Base-by-base conservation (phyloP, 2,329 filamentous ascomycete genomes). In the Hymenoscyphus albidus region DNA sequence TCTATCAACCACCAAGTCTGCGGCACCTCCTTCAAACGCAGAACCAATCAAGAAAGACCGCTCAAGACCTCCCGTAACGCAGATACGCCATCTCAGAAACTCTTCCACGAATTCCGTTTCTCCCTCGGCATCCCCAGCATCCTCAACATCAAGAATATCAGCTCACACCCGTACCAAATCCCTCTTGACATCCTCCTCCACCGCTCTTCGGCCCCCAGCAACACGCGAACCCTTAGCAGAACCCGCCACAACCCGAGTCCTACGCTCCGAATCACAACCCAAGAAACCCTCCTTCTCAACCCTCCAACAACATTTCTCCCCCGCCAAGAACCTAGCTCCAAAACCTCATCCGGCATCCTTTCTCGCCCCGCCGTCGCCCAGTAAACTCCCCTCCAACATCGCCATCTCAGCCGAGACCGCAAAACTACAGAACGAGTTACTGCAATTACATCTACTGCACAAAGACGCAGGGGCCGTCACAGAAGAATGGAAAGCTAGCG, bases 291-390 rank as follows among this genome's bases (percentile, higher is more conserved):
- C 70, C 12, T 89, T 89, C 75, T 84, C 80, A 58, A 88, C 83
- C 0, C 81, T 85, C 48, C 87, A 90, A 69, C 87, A 90, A 69
- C 86, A 89, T 76, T 89, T 85, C 77, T 88, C 85, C 35, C 88
- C 88, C 0, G 83, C 84, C 56, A 89, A 89, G 71, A 80, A 79
- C 3, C 77, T 80, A 9, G 81, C 83, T 0, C 85, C 87, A 0
- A 90, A 90, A 66, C 85, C 87, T 5, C 78, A 85, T n/a, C 84
- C 84, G 0, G 78, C 85, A 14, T 79, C 81, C 51, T 82, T 80
- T 75, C 81, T 88, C 56, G 84, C 83, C 18, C 84, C 86, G 0
- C 83, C 86, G 0, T 85, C 85, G 2, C 86, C 87, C 0, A 85
- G 83, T 38, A 87, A 88, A 70, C 80, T 85, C 2, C 84, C 86